Evolutionary conservation across 2,329 filamentous ascomycete species (phyloP), one percentile per base, ranked within the genome.

Genomic region (Fusarium brachygibbosum): DNA sequence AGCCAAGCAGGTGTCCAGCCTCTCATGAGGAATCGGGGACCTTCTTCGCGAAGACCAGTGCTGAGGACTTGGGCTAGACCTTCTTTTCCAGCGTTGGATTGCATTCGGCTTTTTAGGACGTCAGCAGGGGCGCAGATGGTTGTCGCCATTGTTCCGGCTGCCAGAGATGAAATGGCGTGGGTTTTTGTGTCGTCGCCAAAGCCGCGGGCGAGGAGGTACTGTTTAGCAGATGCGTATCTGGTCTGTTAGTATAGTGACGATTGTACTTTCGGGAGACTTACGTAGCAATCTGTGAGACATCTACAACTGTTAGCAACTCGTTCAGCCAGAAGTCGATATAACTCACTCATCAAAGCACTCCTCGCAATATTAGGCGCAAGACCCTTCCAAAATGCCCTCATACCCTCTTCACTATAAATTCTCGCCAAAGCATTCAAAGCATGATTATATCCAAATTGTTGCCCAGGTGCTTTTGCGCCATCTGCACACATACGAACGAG

Each of bases 1-100:
- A 83, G 49, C 82, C 82, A 83, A 1, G 82, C 82, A 1, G 82
- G 81, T 11, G 79, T 81, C 82, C 81, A 83, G 2, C 82, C 82
- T 55, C 81, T 82, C 80, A 83, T 82, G 5, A 83, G 75, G 51
- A 83, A 83, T 2, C 77, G 71, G 1, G 77, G 76, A 0, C 82
- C 82, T 67, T 83, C 81, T 14, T 79, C 77, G 6, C 74, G 71
- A 8, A 82, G 63, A 6, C 80, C 78, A 0, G 76, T 72, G 9
- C 69, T 63, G 10, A 82, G 60, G 5, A 83, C 77, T 35, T 77
- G 75, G 4, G 76, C 28, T 3, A 83, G 64, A 5, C 78, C 74
- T 78, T 75, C 73, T 52, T 73, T 74, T 13, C 74, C 75, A 1
- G 75, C 69, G 21, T 63, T 74, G 3, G 62, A 70, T 58, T 83